Percentiles rank a stretch among this genome's conserved stretches.
Evolutionary conservation across 2,329 filamentous ascomycete species (phyloP).

Genomic region (Pseudocercospora fuligena): DNA sequence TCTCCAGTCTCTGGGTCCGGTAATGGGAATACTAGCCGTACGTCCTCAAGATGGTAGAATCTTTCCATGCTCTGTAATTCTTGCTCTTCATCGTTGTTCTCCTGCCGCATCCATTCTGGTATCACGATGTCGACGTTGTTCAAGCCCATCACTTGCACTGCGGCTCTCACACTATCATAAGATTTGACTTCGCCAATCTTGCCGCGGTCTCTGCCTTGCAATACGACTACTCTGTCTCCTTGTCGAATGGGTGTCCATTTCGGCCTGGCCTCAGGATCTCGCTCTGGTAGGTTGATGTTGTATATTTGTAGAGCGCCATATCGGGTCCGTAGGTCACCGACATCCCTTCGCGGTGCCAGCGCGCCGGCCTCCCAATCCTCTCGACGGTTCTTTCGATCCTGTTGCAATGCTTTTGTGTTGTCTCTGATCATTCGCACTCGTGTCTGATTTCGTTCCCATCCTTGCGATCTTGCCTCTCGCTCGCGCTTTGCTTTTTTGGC

Average conservation of each 20-base stretch:
- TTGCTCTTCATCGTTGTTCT: conserved; percentile 44
- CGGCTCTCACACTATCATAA: conserved; percentile 50
- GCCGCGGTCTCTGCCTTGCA: conserved; percentile 78
- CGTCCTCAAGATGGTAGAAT: conserved; percentile 63
- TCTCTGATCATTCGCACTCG: conserved; percentile 32
- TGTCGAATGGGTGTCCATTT: conserved; percentile 44
- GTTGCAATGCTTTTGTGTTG: conserved; percentile 43
- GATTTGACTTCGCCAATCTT: conserved; percentile 75
- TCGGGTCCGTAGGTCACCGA: conserved; percentile 61
- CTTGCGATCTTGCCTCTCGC: conserved; percentile 32
- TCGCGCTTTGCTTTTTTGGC: conserved; percentile 15
- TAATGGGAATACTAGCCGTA: conserved; percentile 82
- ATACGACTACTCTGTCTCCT: conserved; percentile 81
- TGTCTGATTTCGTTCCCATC: conserved; percentile 39
- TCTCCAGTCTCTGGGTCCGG: conserved; percentile 67
- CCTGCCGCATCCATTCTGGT: conserved; percentile 48
- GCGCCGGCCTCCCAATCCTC: conserved; percentile 82
- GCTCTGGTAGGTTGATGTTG: conserved; percentile 35
- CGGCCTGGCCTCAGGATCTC: conserved; percentile 29
- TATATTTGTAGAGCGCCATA: conserved; percentile 58
- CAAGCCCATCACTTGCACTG: conserved; percentile 44
- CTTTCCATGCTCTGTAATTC: conserved; percentile 43
- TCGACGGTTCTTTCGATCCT: conserved; percentile 62
- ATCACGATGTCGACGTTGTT: conserved; percentile 51
- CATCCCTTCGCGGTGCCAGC: conserved; percentile 75